Evolutionary conservation across 2,329 filamentous ascomycete genomes (phyloP), one percentile per base, ranked within the genome.

Genomic region (Penicillium decumbens): DNA sequence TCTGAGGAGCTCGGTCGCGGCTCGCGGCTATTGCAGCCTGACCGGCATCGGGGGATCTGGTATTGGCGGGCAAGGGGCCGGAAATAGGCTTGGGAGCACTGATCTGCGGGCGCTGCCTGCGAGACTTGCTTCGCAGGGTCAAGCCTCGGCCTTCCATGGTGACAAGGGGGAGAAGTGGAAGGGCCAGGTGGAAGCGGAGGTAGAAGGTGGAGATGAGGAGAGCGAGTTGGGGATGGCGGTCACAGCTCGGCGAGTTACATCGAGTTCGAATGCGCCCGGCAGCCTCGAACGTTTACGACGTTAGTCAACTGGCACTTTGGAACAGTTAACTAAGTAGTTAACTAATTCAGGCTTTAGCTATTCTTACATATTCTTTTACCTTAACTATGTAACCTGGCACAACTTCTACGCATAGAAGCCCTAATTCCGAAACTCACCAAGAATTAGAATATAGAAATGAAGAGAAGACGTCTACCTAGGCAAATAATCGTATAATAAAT

Each of bases 101-200:
- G 68, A 82, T 82, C 60, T 80, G 80, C 43, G 80, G 80, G 41
- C 76, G 67, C 47, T 62, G 57, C 63, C 72, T 72, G 51, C 69
- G 74, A 63, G 64, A 75, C 71, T 84, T 84, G 71, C 82, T 84
- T 64, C 82, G 79, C 57, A 85, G 75, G 47, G 82, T 84, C 57
- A 84, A 76, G 42, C 80, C 80, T 62, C 77, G 76, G 49, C 70
- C 73, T 60, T 80, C 79, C 73, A 80, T 77, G 60, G 59, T 73
- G 48, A 25, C 32, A 37, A 12, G 6, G 13, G 46, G 18, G 33
- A 13, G 24, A 32, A 50, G 33, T 23, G 20, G 20, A 18, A 18
- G 15, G 35, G 23, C 42, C 42, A 50, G 45, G 40, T 37, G 33
- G 43, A 52, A 41, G 50, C 24, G 15, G 15, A 33, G 40, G 45